These are phyloP conservation scores for Escallonia rubra DNA, from an alignment of 129 eudicot genomes.

Conservation along the genomic window DNA sequence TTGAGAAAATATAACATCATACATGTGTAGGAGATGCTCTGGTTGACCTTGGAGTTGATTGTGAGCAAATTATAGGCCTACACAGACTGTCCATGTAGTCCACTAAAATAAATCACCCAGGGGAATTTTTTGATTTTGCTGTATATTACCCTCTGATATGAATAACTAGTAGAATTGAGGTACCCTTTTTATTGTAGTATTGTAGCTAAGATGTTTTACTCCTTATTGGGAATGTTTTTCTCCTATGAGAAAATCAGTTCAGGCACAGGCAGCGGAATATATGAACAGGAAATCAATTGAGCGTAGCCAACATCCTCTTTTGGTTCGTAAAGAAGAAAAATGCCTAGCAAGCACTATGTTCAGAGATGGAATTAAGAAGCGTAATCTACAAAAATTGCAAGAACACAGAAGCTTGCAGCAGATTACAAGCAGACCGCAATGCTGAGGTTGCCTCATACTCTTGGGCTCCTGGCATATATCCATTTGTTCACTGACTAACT, in stretches of 20 bases:
- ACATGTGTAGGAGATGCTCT: too few relatives aligned
- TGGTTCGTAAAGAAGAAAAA: conserved; percentile 19
- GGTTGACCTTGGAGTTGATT: too few relatives aligned
- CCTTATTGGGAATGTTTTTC: conserved; percentile 4
- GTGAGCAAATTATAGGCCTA: too few relatives aligned
- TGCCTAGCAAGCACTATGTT: conserved; percentile 55
- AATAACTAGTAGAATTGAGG: conserved; percentile 2
- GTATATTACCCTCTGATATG: conserved; percentile 1
- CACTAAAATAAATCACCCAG: neutral
- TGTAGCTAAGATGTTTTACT: neutral
- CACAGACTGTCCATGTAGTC: neutral
- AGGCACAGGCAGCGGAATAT: conserved; percentile 66
- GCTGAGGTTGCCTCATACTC: conserved; percentile 13
- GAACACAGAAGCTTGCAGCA: conserved; percentile 36
- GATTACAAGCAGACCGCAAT: conserved; percentile 18
- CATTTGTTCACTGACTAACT: conserved; percentile 6
- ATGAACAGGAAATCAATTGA: conserved; percentile 43
- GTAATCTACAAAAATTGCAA: conserved; percentile 47
- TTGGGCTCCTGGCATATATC: conserved; percentile 22
- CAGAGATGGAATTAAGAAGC: conserved; percentile 68
- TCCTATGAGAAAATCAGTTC: conserved; percentile 49
- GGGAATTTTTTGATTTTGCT: neutral
- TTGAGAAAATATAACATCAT: too few relatives aligned
- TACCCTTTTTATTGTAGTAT: neutral
- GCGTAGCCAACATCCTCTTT: conserved; percentile 13